These are phyloP conservation scores for Dianthus caryophyllus DNA, from an alignment of 148 eudicot genomes.

Conservation along the genomic window DNA sequence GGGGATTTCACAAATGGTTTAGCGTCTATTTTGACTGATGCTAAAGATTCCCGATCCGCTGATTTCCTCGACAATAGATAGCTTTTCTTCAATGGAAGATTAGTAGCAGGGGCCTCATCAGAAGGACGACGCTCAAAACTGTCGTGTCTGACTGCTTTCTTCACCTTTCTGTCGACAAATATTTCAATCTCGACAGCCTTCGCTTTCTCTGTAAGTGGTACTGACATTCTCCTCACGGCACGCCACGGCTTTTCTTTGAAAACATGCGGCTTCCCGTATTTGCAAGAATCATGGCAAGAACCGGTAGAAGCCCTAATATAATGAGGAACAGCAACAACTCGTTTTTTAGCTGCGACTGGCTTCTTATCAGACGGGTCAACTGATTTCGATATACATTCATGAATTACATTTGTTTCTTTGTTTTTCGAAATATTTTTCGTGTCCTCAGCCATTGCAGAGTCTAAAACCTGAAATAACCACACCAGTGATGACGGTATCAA, in stretches of 20 bases:
- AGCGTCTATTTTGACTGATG: slow-evolving; percentile 13
- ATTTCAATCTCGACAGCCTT: slow-evolving; percentile 22
- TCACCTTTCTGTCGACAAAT: slow-evolving; percentile 37
- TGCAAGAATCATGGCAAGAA: slow-evolving; percentile 87
- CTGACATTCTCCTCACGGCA: slow-evolving; percentile 31
- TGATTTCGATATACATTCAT: slow-evolving; percentile 22
- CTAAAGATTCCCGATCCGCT: slow-evolving; percentile 18
- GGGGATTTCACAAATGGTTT: slow-evolving; percentile 15
- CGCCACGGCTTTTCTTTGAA: slow-evolving; percentile 38
- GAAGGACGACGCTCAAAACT: slow-evolving; percentile 28
- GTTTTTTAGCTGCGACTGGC: slow-evolving; percentile 25
- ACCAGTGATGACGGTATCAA: slow-evolving; percentile 6
- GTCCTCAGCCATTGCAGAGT: slow-evolving; percentile 39
- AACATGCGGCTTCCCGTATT: slow-evolving; percentile 47
- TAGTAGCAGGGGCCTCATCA: slow-evolving; percentile 10
- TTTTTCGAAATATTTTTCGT: slow-evolving; percentile 10
- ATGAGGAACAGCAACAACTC: slow-evolving; percentile 33
- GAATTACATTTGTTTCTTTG: slow-evolving; percentile 14
- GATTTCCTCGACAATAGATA: slow-evolving; percentile 18
- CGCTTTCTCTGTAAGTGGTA: slow-evolving; percentile 22
- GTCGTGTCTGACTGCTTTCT: slow-evolving; percentile 18
- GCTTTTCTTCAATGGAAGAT: slow-evolving; percentile 3
- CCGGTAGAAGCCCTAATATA: slow-evolving; percentile 84
- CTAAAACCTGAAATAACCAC: slow-evolving; percentile 24
- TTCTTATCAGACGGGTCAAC: slow-evolving; percentile 29